These are phyloP conservation scores for Paecilomyces fulvus DNA, from an alignment of 2,329 filamentous ascomycete genomes.

Conservation along the genomic window DNA sequence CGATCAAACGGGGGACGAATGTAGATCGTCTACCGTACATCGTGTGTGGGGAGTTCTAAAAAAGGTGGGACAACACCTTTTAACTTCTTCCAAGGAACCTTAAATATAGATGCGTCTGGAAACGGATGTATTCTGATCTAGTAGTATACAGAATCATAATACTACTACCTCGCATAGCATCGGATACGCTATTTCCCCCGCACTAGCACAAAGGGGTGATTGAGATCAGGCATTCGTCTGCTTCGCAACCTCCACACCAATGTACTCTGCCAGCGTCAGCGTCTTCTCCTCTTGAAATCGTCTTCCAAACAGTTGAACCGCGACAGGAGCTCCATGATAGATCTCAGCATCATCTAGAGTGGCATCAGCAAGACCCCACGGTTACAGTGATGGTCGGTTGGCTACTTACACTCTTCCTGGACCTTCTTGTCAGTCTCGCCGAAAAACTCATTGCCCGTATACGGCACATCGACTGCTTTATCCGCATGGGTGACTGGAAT, in stretches of 20 bases:
- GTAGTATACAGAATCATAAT: not conserved
- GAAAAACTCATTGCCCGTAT: conserved; percentile 28
- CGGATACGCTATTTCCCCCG: not conserved
- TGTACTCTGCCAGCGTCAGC: conserved; percentile 36
- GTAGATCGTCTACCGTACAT: not conserved
- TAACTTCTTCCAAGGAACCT: not conserved
- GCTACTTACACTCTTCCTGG: conserved; percentile 42
- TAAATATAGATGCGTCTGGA: not conserved
- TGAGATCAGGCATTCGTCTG: not conserved
- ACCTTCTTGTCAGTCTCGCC: conserved; percentile 36
- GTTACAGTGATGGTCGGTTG: not conserved
- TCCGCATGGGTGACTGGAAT: conserved; percentile 50
- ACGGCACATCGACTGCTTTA: conserved; percentile 40
- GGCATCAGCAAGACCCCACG: conserved; percentile 1
- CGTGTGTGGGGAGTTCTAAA: not conserved
- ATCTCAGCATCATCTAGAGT: conserved; percentile 39
- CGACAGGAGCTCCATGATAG: conserved; percentile 42
- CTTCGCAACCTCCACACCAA: conserved; percentile 16
- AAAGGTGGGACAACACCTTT: not conserved
- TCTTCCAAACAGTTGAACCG: conserved; percentile 41
- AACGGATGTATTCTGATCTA: not conserved
- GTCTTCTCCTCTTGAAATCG: conserved; percentile 46
- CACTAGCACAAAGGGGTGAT: not conserved
- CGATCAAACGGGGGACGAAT: not conserved
- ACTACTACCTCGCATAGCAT: not conserved